These are phyloP conservation scores for Sporisorium sorghi DNA, from an alignment of 1,284 basidiomycete genomes.

Conservation along the genomic window DNA sequence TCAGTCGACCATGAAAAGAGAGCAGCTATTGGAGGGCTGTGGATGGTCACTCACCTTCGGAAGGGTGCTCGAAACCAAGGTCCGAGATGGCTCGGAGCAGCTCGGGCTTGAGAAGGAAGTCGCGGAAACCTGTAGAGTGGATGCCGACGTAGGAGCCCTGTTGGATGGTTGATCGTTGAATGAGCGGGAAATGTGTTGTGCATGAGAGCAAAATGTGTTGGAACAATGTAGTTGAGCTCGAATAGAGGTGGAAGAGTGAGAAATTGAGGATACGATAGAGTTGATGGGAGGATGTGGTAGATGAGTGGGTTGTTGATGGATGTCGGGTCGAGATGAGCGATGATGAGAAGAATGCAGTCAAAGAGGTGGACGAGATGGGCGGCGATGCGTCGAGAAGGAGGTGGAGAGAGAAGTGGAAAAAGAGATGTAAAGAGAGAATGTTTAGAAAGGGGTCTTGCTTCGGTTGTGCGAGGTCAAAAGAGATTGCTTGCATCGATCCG, in stretches of 20 bases:
- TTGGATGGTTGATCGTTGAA: conserved; percentile 13
- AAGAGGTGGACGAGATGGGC: not conserved
- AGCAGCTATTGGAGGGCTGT: not conserved
- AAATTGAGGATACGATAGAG: not conserved
- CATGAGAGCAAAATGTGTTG: not conserved
- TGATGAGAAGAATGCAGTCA: not conserved
- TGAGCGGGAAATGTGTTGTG: not conserved
- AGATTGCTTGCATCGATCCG: conserved; percentile 19
- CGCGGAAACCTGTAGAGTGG: conserved; percentile 71
- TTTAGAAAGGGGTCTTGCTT: conserved; percentile 28
- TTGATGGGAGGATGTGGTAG: not conserved
- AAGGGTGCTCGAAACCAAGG: conserved; percentile 98
- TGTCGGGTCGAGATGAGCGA: not conserved
- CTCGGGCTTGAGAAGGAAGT: conserved; percentile 97
- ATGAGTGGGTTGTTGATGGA: not conserved
- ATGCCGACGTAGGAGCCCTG: conserved; percentile 69
- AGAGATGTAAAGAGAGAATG: conserved; percentile 43
- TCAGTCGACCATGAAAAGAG: not conserved
- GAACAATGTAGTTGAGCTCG: not conserved
- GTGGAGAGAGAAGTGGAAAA: conserved; percentile 37
- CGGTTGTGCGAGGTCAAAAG: not conserved
- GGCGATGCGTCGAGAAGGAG: conserved; percentile 19
- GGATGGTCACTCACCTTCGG: conserved; percentile 82
- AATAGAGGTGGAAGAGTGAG: not conserved
- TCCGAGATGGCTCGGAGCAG: conserved; percentile 97